Percentiles rank a stretch among this genome's conserved stretches.
Evolutionary conservation across 2,329 filamentous ascomycete genomes (phyloP).

Genomic region (Esteya vermicola): DNA sequence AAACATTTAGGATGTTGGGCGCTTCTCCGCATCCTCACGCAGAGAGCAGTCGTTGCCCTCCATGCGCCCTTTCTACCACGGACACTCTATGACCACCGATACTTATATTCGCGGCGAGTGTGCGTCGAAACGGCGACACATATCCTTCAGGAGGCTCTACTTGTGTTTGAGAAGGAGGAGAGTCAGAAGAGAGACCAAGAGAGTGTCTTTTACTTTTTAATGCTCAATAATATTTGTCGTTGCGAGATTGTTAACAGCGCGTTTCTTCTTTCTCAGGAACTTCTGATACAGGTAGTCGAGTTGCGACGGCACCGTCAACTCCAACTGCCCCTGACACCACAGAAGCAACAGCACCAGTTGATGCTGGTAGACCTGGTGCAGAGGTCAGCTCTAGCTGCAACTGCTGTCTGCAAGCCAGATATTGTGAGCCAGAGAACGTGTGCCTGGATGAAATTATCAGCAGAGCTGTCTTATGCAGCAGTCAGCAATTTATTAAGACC

Average conservation of each 20-base stretch:
- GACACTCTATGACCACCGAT: not conserved
- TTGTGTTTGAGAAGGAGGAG: not conserved
- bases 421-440: slow-evolving; percentile 1
- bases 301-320: not conserved
- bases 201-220: not conserved
- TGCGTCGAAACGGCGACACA: not conserved
- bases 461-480: not conserved
- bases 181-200: not conserved
- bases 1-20: not conserved
- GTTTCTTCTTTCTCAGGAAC: not conserved
- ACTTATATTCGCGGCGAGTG: not conserved
- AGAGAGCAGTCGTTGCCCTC: not conserved
- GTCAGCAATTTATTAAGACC: not conserved
- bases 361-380: not conserved
- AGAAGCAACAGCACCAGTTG: not conserved
- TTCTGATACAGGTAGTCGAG: not conserved
- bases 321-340: not conserved
- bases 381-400: not conserved
- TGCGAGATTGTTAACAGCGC: slow-evolving; percentile 3
- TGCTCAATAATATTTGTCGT: slow-evolving; percentile 1
- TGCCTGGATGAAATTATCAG: slow-evolving; percentile 2
- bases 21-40: not conserved
- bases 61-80: not conserved
- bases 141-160: not conserved
- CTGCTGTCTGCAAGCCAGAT: slow-evolving; percentile 1